Conservation (phyloP, 2,329 filamentous ascomycete genomes). For the Epichloe brachyelytri region DNA sequence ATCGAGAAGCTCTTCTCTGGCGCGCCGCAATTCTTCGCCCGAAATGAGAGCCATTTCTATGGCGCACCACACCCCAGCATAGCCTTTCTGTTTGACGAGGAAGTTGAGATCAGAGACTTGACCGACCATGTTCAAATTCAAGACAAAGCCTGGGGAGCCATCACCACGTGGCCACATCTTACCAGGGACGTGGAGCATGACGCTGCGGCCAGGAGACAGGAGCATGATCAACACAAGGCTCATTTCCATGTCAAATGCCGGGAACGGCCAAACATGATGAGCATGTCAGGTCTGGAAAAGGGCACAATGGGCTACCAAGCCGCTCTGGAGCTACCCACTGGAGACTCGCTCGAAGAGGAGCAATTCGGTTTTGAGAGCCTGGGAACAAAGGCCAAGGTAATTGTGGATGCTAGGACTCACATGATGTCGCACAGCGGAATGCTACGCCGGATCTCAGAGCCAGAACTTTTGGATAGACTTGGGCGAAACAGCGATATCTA, state of each 20-base stretch:
- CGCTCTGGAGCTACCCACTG: conserved; percentile 51
- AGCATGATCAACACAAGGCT: conserved; percentile 32
- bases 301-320: conserved; percentile 58
- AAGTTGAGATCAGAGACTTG: conserved; percentile 47
- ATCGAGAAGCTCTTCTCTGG: conserved; percentile 61
- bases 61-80: conserved; percentile 50
- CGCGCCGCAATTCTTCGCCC: conserved; percentile 59
- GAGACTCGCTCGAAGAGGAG: conserved; percentile 51
- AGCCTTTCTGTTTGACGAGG: conserved; percentile 54
- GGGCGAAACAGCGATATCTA: conserved; percentile 44
- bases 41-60: conserved; percentile 44
- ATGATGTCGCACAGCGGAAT: conserved; percentile 40
- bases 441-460: conserved; percentile 43
- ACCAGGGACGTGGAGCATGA: conserved; percentile 36
- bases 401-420: conserved; percentile 44
- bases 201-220: conserved; percentile 28
- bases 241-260: conserved; percentile 47
- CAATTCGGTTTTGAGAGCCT: conserved; percentile 46
- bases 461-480: conserved; percentile 44
- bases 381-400: conserved; percentile 39
- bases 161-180: conserved; percentile 52
- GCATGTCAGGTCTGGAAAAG: conserved; percentile 57
- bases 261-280: conserved; percentile 58
- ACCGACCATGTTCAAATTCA: conserved; percentile 52
- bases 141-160: conserved; percentile 48